Conservation (phyloP, 768 basidiomycete genomes). For the Hypholoma sublateritium region DNA sequence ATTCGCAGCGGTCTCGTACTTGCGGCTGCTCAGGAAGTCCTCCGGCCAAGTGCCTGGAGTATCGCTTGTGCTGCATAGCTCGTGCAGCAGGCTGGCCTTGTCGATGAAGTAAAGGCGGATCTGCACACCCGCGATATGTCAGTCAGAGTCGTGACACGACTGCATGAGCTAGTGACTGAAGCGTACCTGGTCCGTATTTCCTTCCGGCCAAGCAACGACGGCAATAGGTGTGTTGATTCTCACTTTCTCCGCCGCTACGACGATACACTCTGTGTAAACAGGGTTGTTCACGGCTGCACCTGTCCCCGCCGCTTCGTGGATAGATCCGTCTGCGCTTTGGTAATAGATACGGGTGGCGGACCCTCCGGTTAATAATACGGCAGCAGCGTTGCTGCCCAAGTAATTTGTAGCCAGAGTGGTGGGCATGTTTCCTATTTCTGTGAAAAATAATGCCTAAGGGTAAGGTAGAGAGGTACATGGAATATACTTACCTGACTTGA, state of each 20-base stretch:
- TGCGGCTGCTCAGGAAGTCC: not conserved
- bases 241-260: not conserved
- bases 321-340: not conserved
- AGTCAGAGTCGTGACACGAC: not conserved
- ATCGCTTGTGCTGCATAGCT: not conserved
- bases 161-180: no score
- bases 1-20: not conserved
- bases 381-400: not conserved
- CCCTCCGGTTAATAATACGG: not conserved
- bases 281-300: not conserved
- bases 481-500: no score
- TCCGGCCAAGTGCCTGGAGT: not conserved
- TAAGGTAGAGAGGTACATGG: no score
- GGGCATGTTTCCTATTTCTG: not conserved
- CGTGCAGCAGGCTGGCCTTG: not conserved
- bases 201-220: not conserved
- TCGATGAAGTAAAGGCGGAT: not conserved
- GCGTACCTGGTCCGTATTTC: not conserved
- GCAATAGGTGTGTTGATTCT: not conserved
- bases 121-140: not conserved
- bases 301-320: not conserved
- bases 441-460: slow-evolving; percentile 1
- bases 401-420: not conserved
- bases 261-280: not conserved
- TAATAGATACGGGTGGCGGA: not conserved